Conservation (phyloP, 306 rosid species). For the Fragaria nilgerrensis region DNA sequence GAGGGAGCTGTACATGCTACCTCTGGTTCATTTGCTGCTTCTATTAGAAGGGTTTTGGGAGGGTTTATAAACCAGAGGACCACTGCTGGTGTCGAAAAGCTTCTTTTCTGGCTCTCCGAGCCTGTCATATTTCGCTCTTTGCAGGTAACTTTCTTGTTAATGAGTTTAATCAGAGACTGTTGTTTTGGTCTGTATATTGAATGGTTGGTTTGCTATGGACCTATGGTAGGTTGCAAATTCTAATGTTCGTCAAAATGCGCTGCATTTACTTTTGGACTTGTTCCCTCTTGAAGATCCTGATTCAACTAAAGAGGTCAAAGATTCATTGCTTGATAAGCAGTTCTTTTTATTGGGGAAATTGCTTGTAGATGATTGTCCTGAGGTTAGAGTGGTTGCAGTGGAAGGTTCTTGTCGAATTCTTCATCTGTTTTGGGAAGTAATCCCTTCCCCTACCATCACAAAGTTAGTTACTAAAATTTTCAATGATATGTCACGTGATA, state of each 20-base stretch:
- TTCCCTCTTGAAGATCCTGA: constrained; percentile 95
- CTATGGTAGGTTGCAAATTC: constrained; percentile 74
- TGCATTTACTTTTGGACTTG: constrained; percentile 77
- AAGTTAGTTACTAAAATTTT: constrained; percentile 63
- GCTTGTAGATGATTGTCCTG: constrained; percentile 69
- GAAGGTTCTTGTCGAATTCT: constrained; percentile 90
- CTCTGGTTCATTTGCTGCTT: constrained; percentile 55
- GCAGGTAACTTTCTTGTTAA: constrained; percentile 54
- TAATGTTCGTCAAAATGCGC: constrained; percentile 84
- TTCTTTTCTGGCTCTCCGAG: constrained; percentile 69
- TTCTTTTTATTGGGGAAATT: constrained; percentile 74
- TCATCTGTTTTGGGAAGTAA: constrained; percentile 83
- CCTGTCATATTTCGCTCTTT: constrained; percentile 88
- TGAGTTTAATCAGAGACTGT: not conserved
- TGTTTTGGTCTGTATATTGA: not conserved
- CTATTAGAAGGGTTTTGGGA: constrained; percentile 74
- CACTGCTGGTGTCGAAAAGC: constrained; percentile 72
- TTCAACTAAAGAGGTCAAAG: constrained; percentile 85
- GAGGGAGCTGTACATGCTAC: constrained; percentile 65
- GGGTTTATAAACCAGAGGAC: constrained; percentile 85
- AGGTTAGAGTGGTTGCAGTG: constrained; percentile 79
- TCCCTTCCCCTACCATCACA: constrained; percentile 74
- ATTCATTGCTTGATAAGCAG: constrained; percentile 72
- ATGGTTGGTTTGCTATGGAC: not conserved
- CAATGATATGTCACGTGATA: constrained; percentile 74